A percentile compares a stretch with the other conserved stretches of the same genome.
These are phyloP conservation scores for Terfezia boudieri DNA, from an alignment of 495 filamentous ascomycete species.

Conservation along the genomic window DNA sequence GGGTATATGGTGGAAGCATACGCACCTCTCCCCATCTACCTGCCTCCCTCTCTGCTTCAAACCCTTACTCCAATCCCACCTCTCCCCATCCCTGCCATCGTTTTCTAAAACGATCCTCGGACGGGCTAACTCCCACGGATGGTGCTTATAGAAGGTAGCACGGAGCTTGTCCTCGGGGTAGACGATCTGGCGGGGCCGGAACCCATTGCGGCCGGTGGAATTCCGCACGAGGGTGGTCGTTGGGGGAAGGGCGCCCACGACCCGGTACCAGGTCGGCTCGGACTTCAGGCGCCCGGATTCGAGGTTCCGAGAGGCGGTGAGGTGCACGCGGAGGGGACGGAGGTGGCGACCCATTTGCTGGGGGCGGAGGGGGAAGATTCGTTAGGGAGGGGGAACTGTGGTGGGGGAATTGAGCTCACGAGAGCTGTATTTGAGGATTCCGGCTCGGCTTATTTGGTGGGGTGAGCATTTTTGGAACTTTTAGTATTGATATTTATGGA, in stretches of 20 bases:
- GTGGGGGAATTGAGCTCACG: neutral
- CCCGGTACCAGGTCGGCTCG: slow-evolving; percentile 55
- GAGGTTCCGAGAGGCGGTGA: slow-evolving; percentile 36
- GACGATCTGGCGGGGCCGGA: slow-evolving; percentile 50
- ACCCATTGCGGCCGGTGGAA: slow-evolving; percentile 29
- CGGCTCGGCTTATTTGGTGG: neutral
- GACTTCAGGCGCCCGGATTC: slow-evolving; percentile 22
- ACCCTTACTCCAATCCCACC: slow-evolving; percentile 50
- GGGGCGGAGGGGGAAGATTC: neutral
- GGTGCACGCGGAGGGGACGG: slow-evolving; percentile 48
- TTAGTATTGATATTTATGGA: neutral
- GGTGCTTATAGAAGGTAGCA: slow-evolving; percentile 63
- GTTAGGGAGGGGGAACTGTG: neutral
- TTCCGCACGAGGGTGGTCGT: slow-evolving; percentile 46
- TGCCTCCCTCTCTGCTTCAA: slow-evolving; percentile 55
- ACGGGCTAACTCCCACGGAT: slow-evolving; percentile 91
- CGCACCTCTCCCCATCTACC: slow-evolving; percentile 69
- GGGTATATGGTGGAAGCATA: slow-evolving; percentile 2
- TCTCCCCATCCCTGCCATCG: slow-evolving; percentile 52
- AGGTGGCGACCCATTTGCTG: slow-evolving; percentile 20
- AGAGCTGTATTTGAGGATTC: neutral
- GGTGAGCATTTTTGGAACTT: neutral
- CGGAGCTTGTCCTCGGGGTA: slow-evolving; percentile 78
- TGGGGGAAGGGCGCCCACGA: slow-evolving; percentile 53
- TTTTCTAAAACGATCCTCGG: slow-evolving; percentile 66